Conservation (phyloP, 2,329 filamentous ascomycete genomes). For the Fulvia fulva region DNA sequence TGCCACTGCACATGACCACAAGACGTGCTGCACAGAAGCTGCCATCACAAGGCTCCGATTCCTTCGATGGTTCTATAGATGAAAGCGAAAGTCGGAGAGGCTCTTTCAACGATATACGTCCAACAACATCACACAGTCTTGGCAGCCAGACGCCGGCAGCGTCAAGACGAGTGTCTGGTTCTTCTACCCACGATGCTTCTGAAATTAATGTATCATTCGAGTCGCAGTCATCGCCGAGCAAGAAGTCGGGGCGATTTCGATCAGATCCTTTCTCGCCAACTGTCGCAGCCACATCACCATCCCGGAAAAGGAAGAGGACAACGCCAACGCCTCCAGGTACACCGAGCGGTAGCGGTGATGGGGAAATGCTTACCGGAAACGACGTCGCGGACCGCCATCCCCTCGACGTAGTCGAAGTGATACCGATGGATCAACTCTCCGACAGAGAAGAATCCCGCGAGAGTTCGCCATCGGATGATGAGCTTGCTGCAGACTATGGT, state of each 20-base stretch:
- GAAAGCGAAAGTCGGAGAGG: constrained; percentile 22
- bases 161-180: constrained; percentile 18
- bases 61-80: constrained; percentile 26
- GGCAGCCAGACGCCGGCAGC: constrained; percentile 23
- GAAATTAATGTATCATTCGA: constrained; percentile 15
- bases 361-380: background rate
- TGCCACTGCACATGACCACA: constrained; percentile 49
- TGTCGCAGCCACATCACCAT: constrained; percentile 16
- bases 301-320: constrained; percentile 29
- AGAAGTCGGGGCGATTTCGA: background rate
- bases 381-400: background rate
- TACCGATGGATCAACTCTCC: constrained; percentile 12
- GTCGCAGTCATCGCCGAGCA: constrained; percentile 7
- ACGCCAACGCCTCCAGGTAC: constrained; percentile 18
- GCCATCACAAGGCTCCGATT: constrained; percentile 18
- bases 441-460: constrained; percentile 10
- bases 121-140: constrained; percentile 24
- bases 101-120: constrained; percentile 24
- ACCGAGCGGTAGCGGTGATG: constrained; percentile 4
- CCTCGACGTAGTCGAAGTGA: constrained; percentile 6
- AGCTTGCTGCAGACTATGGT: constrained; percentile 9
- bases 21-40: constrained; percentile 29
- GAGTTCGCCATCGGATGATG: constrained; percentile 22
- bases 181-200: constrained; percentile 13
- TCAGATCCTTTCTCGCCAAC: constrained; percentile 6